Conservation (phyloP, 148 eudicot genomes). For the Rhododendron mucronatum region DNA sequence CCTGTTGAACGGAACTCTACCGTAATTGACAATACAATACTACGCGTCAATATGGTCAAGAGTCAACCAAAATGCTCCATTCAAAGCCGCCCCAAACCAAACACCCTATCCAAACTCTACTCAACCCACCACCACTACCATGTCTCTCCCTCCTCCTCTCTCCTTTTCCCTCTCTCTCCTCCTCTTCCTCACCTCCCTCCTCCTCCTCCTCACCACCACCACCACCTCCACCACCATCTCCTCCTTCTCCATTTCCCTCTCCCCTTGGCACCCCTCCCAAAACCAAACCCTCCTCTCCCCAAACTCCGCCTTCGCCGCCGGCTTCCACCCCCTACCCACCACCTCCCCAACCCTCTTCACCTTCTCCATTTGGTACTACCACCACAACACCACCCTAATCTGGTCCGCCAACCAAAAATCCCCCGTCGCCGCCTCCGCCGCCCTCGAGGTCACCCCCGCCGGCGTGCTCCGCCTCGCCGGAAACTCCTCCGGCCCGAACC, state of each 20-base stretch:
- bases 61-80: too few relatives aligned
- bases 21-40: too few relatives aligned
- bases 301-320: conserved; percentile 53
- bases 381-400: conserved; percentile 14
- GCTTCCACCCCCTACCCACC: conserved; percentile 31
- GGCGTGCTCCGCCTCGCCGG: conserved; percentile 39
- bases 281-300: conserved; percentile 49
- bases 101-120: not conserved
- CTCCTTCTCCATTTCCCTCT: conserved; percentile 32
- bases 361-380: conserved; percentile 58
- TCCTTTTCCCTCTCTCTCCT: not conserved
- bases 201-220: conserved; percentile 5
- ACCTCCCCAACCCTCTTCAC: conserved; percentile 25
- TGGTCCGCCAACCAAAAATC: conserved; percentile 47
- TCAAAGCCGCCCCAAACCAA: too few relatives aligned
- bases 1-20: not conserved
- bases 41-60: too few relatives aligned
- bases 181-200: not conserved
- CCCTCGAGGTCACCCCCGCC: conserved; percentile 32
- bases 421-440: conserved; percentile 32
- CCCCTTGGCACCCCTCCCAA: conserved; percentile 54
- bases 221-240: not conserved
- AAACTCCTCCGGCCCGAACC: conserved; percentile 25
- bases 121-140: not conserved
- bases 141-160: not conserved